A percentile compares a stretch with the other conserved stretches of the same genome.
Conservation (phyloP, 176 grass and related monocot species). For the Oryza coarctata region DNA sequence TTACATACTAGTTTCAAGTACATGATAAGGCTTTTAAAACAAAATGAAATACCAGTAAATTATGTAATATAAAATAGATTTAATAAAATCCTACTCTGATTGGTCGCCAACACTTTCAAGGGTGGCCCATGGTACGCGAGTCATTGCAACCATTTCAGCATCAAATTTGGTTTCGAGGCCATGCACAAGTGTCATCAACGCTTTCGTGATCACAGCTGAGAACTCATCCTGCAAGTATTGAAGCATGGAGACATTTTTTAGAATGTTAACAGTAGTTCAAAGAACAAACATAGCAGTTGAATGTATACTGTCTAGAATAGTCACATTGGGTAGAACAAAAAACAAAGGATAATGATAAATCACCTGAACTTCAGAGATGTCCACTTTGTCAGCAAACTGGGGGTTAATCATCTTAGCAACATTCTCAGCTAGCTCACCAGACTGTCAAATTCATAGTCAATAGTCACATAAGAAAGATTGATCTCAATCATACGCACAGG, state of each 20-base stretch:
- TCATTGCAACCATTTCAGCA: slow-evolving; percentile 95
- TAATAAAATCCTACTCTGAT: slow-evolving; percentile 75
- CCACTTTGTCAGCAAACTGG: slow-evolving; percentile 87
- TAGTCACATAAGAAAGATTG: slow-evolving; percentile 17
- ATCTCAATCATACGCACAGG: not conserved
- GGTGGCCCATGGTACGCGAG: slow-evolving; percentile 89
- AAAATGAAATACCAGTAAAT: slow-evolving; percentile 15
- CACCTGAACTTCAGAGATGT: slow-evolving; percentile 98
- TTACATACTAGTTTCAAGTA: slow-evolving; percentile 21
- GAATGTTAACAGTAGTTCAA: slow-evolving; percentile 20
- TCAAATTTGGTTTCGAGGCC: slow-evolving; percentile 99
- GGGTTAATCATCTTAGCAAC: slow-evolving; percentile 93
- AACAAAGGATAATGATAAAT: slow-evolving; percentile 27
- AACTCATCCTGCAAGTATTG: slow-evolving; percentile 83
- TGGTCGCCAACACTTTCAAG: slow-evolving; percentile 98
- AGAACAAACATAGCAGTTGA: not conserved
- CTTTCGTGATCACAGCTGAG: slow-evolving; percentile 90
- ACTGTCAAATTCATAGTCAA: slow-evolving; percentile 54
- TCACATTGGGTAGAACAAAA: slow-evolving; percentile 7
- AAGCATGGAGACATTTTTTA: slow-evolving; percentile 18
- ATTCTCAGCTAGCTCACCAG: slow-evolving; percentile 94
- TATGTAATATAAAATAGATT: slow-evolving; percentile 23
- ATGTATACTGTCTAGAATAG: slow-evolving; percentile 13
- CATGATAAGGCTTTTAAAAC: not conserved
- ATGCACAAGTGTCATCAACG: slow-evolving; percentile 93